phyloP scores from a whole-genome alignment of 345 rosid genomes.

The Heritiera littoralis region DNA sequence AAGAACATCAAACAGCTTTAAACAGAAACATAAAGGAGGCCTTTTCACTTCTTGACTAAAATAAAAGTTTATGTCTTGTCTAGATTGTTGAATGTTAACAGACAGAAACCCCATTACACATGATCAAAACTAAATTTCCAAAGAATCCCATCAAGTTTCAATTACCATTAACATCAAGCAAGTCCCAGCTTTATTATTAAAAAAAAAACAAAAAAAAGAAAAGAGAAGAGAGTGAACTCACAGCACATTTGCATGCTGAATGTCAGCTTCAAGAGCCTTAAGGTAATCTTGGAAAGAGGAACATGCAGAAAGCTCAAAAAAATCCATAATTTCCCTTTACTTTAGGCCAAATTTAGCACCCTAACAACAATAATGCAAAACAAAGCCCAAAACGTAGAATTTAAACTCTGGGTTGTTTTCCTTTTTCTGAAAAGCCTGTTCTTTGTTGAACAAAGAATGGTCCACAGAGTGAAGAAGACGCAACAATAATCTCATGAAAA shows the following conservation, averaged over 20 bases:
- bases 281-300: constrained; percentile 74
- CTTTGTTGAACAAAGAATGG: background rate
- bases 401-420: background rate
- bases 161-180: constrained; percentile 3
- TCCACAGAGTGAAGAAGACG: background rate
- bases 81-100: background rate
- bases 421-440: background rate
- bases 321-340: constrained; percentile 10
- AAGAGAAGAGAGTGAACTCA: constrained; percentile 41
- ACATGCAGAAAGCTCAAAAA: constrained; percentile 30
- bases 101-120: background rate
- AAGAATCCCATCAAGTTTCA: constrained; percentile 6
- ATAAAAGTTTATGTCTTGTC: background rate
- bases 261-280: constrained; percentile 79
- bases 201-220: background rate
- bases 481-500: background rate
- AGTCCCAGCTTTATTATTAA: background rate
- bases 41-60: background rate
- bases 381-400: background rate
- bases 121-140: background rate
- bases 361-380: background rate
- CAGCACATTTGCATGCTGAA: constrained; percentile 87
- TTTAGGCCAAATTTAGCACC: background rate
- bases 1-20: background rate
- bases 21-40: background rate